Base-by-base conservation (phyloP, 2,329 filamentous ascomycete genomes). In the Mollisia scopiformis region DNA sequence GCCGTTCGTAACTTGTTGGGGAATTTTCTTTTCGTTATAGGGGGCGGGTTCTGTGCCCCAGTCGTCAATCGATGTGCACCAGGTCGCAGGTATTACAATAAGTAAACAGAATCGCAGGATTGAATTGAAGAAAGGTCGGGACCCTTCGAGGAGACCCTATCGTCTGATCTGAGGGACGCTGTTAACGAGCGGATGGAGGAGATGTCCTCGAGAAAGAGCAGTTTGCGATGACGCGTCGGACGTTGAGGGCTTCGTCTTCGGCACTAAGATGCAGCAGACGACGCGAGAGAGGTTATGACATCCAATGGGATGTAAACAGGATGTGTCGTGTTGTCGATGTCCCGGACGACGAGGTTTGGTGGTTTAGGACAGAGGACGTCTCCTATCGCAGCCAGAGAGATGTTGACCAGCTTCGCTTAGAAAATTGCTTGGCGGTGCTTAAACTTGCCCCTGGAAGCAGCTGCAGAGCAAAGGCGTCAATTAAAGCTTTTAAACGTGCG, bases 151-250 rank as follows among this genome's bases (percentile, higher is more conserved):
- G n/a, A 50, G 56, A 51, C 51, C 53, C 53, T 71, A 71, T 70
- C 62, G 63, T 49, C 55, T 62, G 57, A 51, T 55, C 43, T 49
- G 59, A 46, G 41, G 33, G 58, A 64, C 57, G 66, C 58, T 65
- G 56, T 59, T 66, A 73, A 73, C 70, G 70, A 73, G 68, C 62
- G 71, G 64, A 69, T 69, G 66, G 71, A 72, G 62, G 62, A 70
- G 66, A 66, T 62, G 68, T 70, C 71, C 72, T 66, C 62, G 55
- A 59, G 64, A 66, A 59, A 59, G 66, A 63, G 58, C 62, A 57
- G 57, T 57, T 61, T 68, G 66, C 60, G 65, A 67, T 72, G 66
- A 71, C 67, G 69, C 68, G 70, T 69, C 64, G 52, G 62, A 62
- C 35, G 30, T 52, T 23, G 30, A 41, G 55, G 31, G 54, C 61